Evolutionary conservation across 371 early-diverging fungal genomes (phyloP).

Genomic region (Lichtheimia corymbifera): DNA sequence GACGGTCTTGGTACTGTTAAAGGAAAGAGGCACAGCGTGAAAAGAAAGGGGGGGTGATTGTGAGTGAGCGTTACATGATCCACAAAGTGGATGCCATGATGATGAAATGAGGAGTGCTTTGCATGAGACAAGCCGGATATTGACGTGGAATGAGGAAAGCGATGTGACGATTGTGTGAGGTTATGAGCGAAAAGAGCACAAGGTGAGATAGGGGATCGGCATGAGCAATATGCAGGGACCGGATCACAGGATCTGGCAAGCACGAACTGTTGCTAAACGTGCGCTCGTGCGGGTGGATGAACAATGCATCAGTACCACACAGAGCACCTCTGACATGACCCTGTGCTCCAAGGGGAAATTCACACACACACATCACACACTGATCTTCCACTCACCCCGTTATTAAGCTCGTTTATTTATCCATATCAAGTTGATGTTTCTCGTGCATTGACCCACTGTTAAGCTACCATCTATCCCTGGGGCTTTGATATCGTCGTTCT

Average conservation of each 20-base stretch:
- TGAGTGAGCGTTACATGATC: no score
- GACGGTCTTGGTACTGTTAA: no score
- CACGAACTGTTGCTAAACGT: slow-evolving; percentile 11
- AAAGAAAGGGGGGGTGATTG: no score
- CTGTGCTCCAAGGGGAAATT: no score
- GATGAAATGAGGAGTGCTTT: slow-evolving; percentile 1
- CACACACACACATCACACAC: no score
- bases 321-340: no score
- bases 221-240: slow-evolving; percentile 13
- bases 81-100: not conserved
- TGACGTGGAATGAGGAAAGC: no score
- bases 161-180: slow-evolving; percentile 1
- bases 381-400: not conserved
- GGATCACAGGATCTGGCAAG: slow-evolving; percentile 8
- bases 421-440: slow-evolving; percentile 12
- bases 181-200: slow-evolving; percentile 11
- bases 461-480: no score
- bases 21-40: no score
- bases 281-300: slow-evolving; percentile 14
- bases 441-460: slow-evolving; percentile 4
- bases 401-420: slow-evolving; percentile 12
- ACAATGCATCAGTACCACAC: slow-evolving; percentile 6
- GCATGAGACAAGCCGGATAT: not conserved
- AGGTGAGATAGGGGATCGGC: not conserved
- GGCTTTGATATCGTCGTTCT: no score